phyloP scores from a whole-genome alignment of 1,284 basidiomycete species.

The Exobasidium rhododendri region DNA sequence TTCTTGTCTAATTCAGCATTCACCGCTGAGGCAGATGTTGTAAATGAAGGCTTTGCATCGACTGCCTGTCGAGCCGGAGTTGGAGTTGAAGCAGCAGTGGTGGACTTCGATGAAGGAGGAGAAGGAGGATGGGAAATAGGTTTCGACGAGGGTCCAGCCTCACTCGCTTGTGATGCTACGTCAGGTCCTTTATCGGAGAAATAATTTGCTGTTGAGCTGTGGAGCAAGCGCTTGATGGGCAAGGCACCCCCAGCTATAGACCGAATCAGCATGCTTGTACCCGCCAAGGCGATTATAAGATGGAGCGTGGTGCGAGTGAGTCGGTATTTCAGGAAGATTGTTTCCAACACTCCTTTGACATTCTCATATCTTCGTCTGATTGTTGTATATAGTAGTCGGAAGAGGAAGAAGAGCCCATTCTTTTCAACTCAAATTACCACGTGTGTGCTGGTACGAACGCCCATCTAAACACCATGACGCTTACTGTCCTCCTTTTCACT shows the following conservation, averaged over 20 bases:
- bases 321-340: no score
- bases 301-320: no score
- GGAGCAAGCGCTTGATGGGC: background rate
- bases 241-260: background rate
- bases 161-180: background rate
- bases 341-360: no score
- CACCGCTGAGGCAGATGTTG: background rate
- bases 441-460: no score
- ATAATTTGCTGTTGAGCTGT: background rate
- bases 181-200: background rate
- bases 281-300: background rate
- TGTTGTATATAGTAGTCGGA: no score
- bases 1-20: constrained; percentile 7
- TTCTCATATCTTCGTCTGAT: no score
- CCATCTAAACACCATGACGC: no score
- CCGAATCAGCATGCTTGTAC: background rate
- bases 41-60: background rate
- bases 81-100: background rate
- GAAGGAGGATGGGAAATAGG: no score
- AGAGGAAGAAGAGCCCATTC: no score
- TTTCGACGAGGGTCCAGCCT: background rate
- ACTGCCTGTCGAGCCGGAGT: background rate
- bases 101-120: no score
- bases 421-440: no score
- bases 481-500: no score